A percentile compares a stretch with the other conserved stretches of the same genome.
These are phyloP conservation scores for Citrus australasica DNA, from an alignment of 345 rosid species.

Conservation along the genomic window DNA sequence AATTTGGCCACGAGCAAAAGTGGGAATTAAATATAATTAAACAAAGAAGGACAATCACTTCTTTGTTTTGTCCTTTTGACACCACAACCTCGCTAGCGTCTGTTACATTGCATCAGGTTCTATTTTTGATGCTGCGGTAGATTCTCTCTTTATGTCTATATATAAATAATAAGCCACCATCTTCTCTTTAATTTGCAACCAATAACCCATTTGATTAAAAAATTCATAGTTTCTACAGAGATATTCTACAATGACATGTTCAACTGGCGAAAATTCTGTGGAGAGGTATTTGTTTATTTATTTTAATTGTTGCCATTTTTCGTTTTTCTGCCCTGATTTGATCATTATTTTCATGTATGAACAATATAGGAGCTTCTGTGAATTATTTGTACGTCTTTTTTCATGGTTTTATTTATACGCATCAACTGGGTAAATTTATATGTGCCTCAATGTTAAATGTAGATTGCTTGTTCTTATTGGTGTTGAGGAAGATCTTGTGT, in stretches of 20 bases:
- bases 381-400: neutral
- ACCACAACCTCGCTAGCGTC: neutral
- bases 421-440: neutral
- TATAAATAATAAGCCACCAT: neutral
- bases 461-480: neutral
- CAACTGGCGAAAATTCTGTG: slow-evolving; percentile 2
- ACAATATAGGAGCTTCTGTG: no score
- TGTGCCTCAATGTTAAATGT: neutral
- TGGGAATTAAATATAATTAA: neutral
- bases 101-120: neutral
- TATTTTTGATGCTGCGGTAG: neutral
- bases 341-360: neutral
- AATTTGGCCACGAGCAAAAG: neutral
- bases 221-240: neutral
- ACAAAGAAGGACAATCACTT: neutral
- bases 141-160: neutral
- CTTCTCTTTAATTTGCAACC: neutral
- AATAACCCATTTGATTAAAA: neutral
- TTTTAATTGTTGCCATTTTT: neutral
- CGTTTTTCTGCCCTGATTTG: neutral
- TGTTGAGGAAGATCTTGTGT: neutral
- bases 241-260: slow-evolving; percentile 3
- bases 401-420: neutral
- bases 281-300: slow-evolving; percentile 7
- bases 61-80: neutral